Evolutionary conservation across 176 grass and related monocot species (phyloP).

Genomic region (Stipa capillata): DNA sequence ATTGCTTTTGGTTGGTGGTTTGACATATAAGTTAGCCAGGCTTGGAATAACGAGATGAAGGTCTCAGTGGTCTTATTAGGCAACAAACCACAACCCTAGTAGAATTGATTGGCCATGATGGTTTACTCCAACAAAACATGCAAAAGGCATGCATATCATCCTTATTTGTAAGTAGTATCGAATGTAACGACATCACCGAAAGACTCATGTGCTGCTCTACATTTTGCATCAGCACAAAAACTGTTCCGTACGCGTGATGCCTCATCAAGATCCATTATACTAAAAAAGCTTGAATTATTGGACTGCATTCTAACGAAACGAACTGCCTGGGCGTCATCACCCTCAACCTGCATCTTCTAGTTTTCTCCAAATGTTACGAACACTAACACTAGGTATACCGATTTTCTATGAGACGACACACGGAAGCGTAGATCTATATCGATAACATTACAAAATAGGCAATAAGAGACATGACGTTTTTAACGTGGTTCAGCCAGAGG

Average conservation of each 20-base stretch:
- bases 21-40: slow-evolving; percentile 26
- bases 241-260: slow-evolving; percentile 16
- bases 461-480: too few relatives aligned
- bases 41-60: slow-evolving; percentile 8
- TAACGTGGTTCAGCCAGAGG: too few relatives aligned
- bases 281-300: slow-evolving; percentile 33
- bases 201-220: slow-evolving; percentile 20
- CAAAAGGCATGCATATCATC: neutral
- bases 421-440: too few relatives aligned
- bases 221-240: slow-evolving; percentile 27
- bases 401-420: too few relatives aligned
- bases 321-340: too few relatives aligned
- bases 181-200: slow-evolving; percentile 32
- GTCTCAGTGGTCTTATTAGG: slow-evolving; percentile 20
- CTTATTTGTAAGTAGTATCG: too few relatives aligned
- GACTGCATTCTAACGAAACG: slow-evolving; percentile 19
- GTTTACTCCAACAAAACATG: slow-evolving; percentile 29
- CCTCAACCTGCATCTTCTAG: too few relatives aligned
- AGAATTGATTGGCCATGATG: slow-evolving; percentile 27
- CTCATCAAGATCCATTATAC: slow-evolving; percentile 20
- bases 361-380: too few relatives aligned
- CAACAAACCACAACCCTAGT: slow-evolving; percentile 27
- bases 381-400: too few relatives aligned
- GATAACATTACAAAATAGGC: too few relatives aligned
- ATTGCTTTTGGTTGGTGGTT: neutral